Conservation (phyloP, 2,329 filamentous ascomycete species). For the Scedosporium minutisporum region DNA sequence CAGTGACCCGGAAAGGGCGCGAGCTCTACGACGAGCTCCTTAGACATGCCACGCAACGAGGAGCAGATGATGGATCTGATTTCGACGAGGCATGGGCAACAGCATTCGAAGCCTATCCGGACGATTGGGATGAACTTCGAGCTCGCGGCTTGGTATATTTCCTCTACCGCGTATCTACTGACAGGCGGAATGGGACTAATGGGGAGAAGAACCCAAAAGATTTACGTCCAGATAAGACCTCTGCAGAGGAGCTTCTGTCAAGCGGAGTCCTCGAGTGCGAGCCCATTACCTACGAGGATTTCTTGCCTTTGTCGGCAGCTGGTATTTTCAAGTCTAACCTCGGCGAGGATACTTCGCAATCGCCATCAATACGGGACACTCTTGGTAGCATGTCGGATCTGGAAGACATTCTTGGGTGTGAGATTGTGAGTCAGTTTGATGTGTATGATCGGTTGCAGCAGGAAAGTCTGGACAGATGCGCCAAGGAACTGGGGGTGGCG, state of each 20-base stretch:
- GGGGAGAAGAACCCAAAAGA: too few species aligned
- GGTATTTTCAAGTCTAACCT: conserved; percentile 41
- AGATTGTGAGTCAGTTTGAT: conserved; percentile 8
- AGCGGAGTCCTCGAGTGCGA: conserved; percentile 22
- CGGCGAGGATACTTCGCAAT: background rate
- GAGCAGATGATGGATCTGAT: too few species aligned
- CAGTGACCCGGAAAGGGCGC: conserved; percentile 34
- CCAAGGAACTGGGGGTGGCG: background rate
- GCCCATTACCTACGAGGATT: conserved; percentile 44
- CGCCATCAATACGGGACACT: conserved; percentile 1
- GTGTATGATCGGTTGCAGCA: conserved; percentile 8
- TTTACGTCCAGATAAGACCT: background rate
- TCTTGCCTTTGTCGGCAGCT: conserved; percentile 41
- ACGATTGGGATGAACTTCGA: background rate
- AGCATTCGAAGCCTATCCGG: background rate
- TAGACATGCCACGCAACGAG: conserved; percentile 14
- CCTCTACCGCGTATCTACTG: background rate
- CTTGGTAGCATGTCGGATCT: conserved; percentile 2
- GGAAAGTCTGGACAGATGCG: conserved; percentile 6
- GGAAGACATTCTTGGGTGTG: conserved; percentile 9
- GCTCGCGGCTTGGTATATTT: background rate
- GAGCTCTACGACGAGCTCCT: conserved; percentile 36
- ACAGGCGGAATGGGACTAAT: background rate
- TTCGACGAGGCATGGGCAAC: background rate
- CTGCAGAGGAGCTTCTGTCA: conserved; percentile 22